Base-by-base conservation (phyloP, 2,329 filamentous ascomycete genomes). In the Diaporthe ampelina region DNA sequence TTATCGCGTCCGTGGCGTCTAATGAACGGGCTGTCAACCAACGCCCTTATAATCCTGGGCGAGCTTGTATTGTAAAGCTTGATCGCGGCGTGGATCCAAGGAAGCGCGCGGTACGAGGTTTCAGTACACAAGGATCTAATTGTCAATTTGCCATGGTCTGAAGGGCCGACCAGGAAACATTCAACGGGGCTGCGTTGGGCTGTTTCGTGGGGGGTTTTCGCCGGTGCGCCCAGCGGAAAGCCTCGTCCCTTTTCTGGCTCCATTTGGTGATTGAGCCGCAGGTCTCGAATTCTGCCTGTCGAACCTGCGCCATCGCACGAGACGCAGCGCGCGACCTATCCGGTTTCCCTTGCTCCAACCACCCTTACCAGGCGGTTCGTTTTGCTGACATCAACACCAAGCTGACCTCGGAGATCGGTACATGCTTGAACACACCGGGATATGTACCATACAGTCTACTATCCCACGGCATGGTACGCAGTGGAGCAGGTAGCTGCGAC, bases 161-260 rank as follows among this genome's bases (percentile, higher is more conserved):
- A 40, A 43, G 45, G 10, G 32, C 37, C 21, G 57, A 21, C 69
- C 40, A 37, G 45, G 57, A 52, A 56, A 54, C 45, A 56, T 56
- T 43, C 19, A 63, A n/a, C 58, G 45, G 57, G 70, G 48, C 56
- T 72, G 59, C 29, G 57, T 45, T 63, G 35, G 58, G 57, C 21
- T 54, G 57, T 72, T 32, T 32, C 32, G 48, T 45, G 69, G 58
- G 57, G 45, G 32, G 11, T 3, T 17, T 37, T 11, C 21, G 45
- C 45, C 57, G 67, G 50, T 70, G 37, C 57, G 74, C 74, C 74
- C 69, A 65, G 71, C 45, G 69, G 58, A 70, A 75, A 73, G 74
- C 74, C 74, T 73, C 70, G 43, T 54, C 65, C 57, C n/a, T 58
- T 70, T n/a, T 52, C 40, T n/a, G 52, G 45, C 32, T 37, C 37